Base-by-base conservation (phyloP, 306 rosid species). In the Sechiopsis laciniata region DNA sequence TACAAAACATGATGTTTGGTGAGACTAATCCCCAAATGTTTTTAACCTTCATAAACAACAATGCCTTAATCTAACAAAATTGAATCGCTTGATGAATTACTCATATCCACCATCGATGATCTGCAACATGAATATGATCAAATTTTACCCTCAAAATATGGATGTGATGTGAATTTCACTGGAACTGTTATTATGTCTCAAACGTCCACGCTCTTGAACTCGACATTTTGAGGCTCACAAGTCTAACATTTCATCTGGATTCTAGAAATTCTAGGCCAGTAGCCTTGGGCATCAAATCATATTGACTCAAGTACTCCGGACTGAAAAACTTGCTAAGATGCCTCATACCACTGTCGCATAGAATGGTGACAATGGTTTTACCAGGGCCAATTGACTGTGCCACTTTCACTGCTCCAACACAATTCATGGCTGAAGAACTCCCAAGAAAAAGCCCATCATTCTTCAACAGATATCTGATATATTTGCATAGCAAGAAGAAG, bases 301-400 rank as follows among this genome's bases (percentile, higher is more conserved):
- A 86, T 71, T 71, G 79, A 68, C 87, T 76, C 73, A 89, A 84
- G 86, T 90, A 94, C 57, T 86, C 90, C 10, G 79, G 80, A 70
- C 81, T 82, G 79, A 75, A 72, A 83, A 94, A 89, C 81, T 91
- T 91, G 84, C 99, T 94, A 80, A 91, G 81, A 77, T 94, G 99
- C 83, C 97, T 89, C 96, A 91, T 94, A 67, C 99, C 96, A 72
- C 80, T 89, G 75, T 94, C 96, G 13, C 97, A 94, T 37, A 94
- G 90, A 75, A 94, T 89, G 60, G 99, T 90, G 57, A 90, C 99
- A 65, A 94, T 84, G 21, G 89, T 91, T 79, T 90, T 95, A 78
- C 96, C 92, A 40, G 96, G 88, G 59, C 97, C 97, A 63, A 89
- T 22, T 71, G 85, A 51, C 76, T 85, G 92, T 6, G 97, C 97